Percentiles rank a stretch among this genome's conserved stretches.
phyloP scores from a whole-genome alignment of 495 filamentous ascomycete genomes.

The Penicillium verhagenii region DNA sequence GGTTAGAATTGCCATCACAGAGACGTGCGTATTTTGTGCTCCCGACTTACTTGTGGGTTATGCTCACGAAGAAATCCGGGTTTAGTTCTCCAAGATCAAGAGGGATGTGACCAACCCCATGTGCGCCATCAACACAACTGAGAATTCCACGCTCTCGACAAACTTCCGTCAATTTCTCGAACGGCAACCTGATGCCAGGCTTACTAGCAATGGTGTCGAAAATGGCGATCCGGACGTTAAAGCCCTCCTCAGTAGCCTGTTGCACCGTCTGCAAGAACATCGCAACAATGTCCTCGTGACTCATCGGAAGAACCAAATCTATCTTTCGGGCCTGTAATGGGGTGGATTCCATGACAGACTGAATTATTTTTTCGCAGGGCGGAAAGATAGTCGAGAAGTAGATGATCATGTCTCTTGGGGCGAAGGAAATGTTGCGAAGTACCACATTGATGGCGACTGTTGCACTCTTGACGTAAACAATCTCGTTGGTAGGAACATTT shows the following conservation, averaged over 20 bases:
- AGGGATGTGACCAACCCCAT: constrained; percentile 69
- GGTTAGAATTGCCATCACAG: not conserved
- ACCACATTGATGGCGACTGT: not conserved
- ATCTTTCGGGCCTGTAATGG: not conserved
- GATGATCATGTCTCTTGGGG: not conserved
- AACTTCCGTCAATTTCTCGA: constrained; percentile 55
- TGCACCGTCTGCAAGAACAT: not conserved
- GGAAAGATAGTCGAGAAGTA: not conserved
- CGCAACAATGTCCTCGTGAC: not conserved
- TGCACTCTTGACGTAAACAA: not conserved
- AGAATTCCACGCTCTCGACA: constrained; percentile 58
- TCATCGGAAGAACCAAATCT: not conserved
- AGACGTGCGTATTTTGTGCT: constrained; percentile 44
- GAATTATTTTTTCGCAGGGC: not conserved
- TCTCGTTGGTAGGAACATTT: not conserved
- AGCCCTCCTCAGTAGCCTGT: not conserved
- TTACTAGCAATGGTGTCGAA: constrained; percentile 71
- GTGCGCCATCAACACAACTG: constrained; percentile 66
- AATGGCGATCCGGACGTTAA: constrained; percentile 50
- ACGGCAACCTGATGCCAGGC: constrained; percentile 71
- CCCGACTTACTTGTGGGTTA: constrained; percentile 84
- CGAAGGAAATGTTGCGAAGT: not conserved
- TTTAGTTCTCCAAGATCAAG: constrained; percentile 57
- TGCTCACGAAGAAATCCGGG: constrained; percentile 75
- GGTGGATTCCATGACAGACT: not conserved